Evolutionary conservation across 192 early-diverging fungal genomes (phyloP).

Genomic region (Spizellomyces punctatus): DNA sequence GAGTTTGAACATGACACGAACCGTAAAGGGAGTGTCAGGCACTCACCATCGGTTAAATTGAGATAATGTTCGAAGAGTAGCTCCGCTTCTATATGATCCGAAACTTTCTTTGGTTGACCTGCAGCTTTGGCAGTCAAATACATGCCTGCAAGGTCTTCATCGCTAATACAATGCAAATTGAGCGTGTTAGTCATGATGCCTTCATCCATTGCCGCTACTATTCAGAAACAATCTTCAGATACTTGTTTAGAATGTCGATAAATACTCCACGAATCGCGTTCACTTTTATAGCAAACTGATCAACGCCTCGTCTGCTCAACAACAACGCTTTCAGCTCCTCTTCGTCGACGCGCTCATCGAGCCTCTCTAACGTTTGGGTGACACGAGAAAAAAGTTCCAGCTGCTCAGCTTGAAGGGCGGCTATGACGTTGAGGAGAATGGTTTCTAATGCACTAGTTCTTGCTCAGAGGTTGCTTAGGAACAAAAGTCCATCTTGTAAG

Average conservation of each 20-base stretch:
- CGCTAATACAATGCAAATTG: constrained; percentile 33
- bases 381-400: constrained; percentile 70
- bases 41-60: constrained; percentile 74
- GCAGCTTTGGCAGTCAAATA: constrained; percentile 81
- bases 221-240: constrained; percentile 28
- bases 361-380: constrained; percentile 62
- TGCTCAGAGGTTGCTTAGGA: not conserved
- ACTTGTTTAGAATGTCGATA: constrained; percentile 73
- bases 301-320: constrained; percentile 74
- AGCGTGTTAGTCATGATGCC: not conserved
- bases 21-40: not conserved
- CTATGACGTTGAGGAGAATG: constrained; percentile 73
- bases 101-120: constrained; percentile 51
- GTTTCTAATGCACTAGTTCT: constrained; percentile 74
- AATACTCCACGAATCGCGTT: constrained; percentile 76
- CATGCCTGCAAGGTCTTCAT: constrained; percentile 90
- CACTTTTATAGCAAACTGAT: constrained; percentile 78
- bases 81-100: constrained; percentile 88
- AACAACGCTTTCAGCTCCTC: constrained; percentile 77
- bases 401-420: constrained; percentile 50
- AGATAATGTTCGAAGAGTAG: constrained; percentile 88
- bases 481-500: not conserved
- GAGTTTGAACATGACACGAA: not conserved
- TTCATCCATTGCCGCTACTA: constrained; percentile 1
- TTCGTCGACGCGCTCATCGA: constrained; percentile 75